These are phyloP conservation scores for Cladosporium cucumerinum DNA, from an alignment of 2,329 filamentous ascomycete genomes.

Conservation along the genomic window DNA sequence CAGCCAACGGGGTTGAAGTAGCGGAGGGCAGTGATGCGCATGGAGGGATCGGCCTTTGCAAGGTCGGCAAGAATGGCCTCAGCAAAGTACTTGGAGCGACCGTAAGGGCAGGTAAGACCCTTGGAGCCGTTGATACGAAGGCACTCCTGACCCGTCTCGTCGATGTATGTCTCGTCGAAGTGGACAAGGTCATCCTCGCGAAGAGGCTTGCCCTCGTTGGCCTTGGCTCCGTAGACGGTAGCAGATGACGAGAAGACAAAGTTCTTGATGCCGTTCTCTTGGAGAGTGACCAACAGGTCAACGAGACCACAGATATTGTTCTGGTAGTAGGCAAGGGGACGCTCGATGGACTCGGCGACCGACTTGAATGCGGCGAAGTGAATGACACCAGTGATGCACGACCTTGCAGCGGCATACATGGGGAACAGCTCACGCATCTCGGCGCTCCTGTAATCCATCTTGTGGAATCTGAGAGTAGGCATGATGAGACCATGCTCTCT, in stretches of 20 bases:
- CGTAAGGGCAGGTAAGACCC: constrained; percentile 63
- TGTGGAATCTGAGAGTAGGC: constrained; percentile 46
- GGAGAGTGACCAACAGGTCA: constrained; percentile 56
- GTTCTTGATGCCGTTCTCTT: constrained; percentile 60
- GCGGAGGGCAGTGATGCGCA: constrained; percentile 61
- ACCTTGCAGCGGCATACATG: constrained; percentile 41
- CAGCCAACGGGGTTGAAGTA: constrained; percentile 69
- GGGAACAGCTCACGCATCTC: constrained; percentile 44
- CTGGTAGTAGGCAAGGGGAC: constrained; percentile 62
- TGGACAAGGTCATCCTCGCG: constrained; percentile 27
- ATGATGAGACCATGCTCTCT: constrained; percentile 38
- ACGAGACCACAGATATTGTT: constrained; percentile 66
- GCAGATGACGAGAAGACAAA: constrained; percentile 68
- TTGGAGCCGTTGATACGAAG: constrained; percentile 46
- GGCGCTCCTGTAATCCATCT: constrained; percentile 47
- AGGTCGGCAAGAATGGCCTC: constrained; percentile 64
- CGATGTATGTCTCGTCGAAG: constrained; percentile 40
- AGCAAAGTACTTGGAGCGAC: constrained; percentile 65
- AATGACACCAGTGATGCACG: constrained; percentile 61
- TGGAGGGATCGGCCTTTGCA: constrained; percentile 57
- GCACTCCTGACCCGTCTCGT: constrained; percentile 44
- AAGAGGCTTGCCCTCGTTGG: constrained; percentile 26
- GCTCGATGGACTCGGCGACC: constrained; percentile 59
- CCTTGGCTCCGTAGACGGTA: constrained; percentile 58
- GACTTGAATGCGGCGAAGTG: constrained; percentile 68